Base-by-base conservation (phyloP, 306 rosid species). In the Fragaria ananassa region DNA sequence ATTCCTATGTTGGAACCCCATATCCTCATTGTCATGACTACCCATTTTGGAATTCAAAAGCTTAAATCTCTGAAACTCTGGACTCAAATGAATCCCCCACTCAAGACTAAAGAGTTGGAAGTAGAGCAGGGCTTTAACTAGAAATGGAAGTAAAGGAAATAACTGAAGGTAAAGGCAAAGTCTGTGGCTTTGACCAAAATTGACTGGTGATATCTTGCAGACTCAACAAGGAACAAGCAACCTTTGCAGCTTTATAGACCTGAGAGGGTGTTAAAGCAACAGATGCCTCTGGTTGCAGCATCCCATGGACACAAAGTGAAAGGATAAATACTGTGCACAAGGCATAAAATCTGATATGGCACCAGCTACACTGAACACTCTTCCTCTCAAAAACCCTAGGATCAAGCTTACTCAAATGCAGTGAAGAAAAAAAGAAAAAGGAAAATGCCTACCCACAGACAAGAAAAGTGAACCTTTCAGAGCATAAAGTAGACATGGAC, bases 381-480 rank as follows among this genome's bases (percentile, higher is more conserved):
- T 71, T 78, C 74, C 83, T 78, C 67, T 82, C 81, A 78, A 44
- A 85, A 85, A 85, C 97, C 89, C 83, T 81, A 86, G 84, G 85
- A 82, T 87, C 86, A 73, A 87, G 82, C 83, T 81, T 83, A 53
- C 87, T 56, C 76, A 80, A 76, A 68, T 79, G 83, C 89, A 80
- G 68, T 58, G 74, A 63, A 70, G 78, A 64, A 73, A 67, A 62
- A 50, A 73, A 68, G 21, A 41, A 31, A 69, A 71, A 64, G 57
- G 74, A 71, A 84, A 79, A 79, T 82, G 77, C 73, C 73, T 82
- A 75, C 79, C 75, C 60, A 76, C 76, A 81, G 90, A 88, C 90
- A 93, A 83, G 91, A 96, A 74, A 92, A 91, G 98, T 79, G 89
- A 87, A 87, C 88, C 97, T 96, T 96, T 96, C 88, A 87, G 97